A percentile compares a stretch with the other conserved stretches of the same genome.
Conservation (phyloP, 116 monocot species). For the Iris pallida region DNA sequence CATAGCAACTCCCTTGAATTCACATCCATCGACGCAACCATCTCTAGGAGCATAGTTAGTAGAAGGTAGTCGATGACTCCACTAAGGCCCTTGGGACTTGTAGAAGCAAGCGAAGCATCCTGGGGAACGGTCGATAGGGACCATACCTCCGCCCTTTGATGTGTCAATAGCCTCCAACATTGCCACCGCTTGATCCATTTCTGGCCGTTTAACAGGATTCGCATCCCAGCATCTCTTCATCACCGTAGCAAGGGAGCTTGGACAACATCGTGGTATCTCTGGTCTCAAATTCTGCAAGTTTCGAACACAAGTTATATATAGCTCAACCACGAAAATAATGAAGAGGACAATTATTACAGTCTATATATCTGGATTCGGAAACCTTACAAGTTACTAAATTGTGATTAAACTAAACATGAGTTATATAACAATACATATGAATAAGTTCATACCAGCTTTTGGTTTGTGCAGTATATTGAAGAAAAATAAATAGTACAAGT, state of each 20-base stretch:
- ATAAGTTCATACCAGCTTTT: too few species aligned
- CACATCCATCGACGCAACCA: too few species aligned
- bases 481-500: too few species aligned
- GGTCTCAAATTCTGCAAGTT: conserved; percentile 88
- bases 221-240: conserved; percentile 98
- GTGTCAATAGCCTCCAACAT: conserved; percentile 91
- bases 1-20: too few species aligned
- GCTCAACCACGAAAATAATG: too few species aligned
- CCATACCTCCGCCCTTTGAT: conserved; percentile 86
- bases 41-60: too few species aligned
- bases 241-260: conserved; percentile 68
- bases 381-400: too few species aligned
- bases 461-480: too few species aligned
- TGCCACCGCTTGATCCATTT: conserved; percentile 80
- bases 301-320: neutral
- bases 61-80: neutral
- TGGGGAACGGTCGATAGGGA: conserved; percentile 60
- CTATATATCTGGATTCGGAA: too few species aligned
- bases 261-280: conserved; percentile 86
- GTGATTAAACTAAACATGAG: too few species aligned
- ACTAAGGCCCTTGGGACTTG: conserved; percentile 58
- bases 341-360: too few species aligned
- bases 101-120: conserved; percentile 65
- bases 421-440: too few species aligned
- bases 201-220: conserved; percentile 74